Evolutionary conservation across 2,329 filamentous ascomycete genomes (phyloP), one percentile per base, ranked within the genome.

Genomic region (Teratosphaeria gauchensis): DNA sequence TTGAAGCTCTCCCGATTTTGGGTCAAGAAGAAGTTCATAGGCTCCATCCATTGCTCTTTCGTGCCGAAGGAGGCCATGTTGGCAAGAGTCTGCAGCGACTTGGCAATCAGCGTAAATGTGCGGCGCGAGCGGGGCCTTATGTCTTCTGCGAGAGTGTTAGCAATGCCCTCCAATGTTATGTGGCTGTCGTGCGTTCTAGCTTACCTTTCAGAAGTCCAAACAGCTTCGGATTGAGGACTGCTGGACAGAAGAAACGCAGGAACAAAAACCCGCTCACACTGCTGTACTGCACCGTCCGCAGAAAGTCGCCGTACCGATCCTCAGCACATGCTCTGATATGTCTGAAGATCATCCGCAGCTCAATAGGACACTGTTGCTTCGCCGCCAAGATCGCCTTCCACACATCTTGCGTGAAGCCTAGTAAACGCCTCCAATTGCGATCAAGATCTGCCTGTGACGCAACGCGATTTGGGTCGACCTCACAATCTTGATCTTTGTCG

Each of bases 41-140:
- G 91, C 75, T 96, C 92, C 92, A 97, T 96, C 90, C 91, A 97
- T n/a, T 88, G 85, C 73, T 97, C 92, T 71, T 96, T 95, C 69
- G 89, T 92, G 48, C 92, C 92, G 70, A 96, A 96, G 0, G 85
- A 90, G 1, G 90, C 89, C 74, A 96, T 81, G 71, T 96, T 96
- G 19, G 91, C 90, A 59, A 97, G 80, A 16, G 90, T 92, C 74
- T 96, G 92, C 8, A 97, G 78, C 1, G 89, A 90, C 74, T 97
- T 97, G 28, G 92, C 90, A 60, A 97, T 92, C 55, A 97, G 81
- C 0, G 92, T 96, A 56, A 96, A 80, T 0, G 92, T 95, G 51
- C 92, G 85, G 70, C 95, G 90, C 11, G 92, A 90, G 56, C 86
- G 86, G 30, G 86, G 84, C 55, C 87, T 88, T 28, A 92, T 91